These are phyloP conservation scores for Ganoderma boninense DNA, from an alignment of 1,284 basidiomycete genomes.

Conservation along the genomic window DNA sequence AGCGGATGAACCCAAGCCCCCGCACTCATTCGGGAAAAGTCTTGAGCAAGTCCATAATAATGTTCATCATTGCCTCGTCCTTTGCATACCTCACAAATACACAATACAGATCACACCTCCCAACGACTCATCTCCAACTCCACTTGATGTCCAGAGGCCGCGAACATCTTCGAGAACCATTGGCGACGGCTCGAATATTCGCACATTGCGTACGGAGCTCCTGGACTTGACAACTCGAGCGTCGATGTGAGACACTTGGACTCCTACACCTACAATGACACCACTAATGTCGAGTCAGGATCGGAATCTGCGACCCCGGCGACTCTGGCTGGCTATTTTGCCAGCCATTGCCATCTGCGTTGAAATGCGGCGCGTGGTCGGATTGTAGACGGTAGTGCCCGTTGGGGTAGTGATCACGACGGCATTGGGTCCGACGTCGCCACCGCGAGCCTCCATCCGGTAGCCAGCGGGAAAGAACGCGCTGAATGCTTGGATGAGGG, in stretches of 20 bases:
- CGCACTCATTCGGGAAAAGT: background rate
- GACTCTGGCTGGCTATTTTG: background rate
- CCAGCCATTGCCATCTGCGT: constrained; percentile 9
- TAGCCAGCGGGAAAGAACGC: constrained; percentile 96
- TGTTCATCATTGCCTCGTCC: background rate
- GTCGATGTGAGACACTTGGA: background rate
- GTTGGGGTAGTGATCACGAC: constrained; percentile 92
- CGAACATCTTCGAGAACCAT: constrained; percentile 91
- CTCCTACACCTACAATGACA: constrained; percentile 17
- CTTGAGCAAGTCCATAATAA: background rate
- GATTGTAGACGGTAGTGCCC: constrained; percentile 57
- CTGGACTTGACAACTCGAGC: constrained; percentile 55
- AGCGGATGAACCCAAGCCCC: background rate
- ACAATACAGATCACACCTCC: constrained; percentile 53
- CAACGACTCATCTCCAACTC: constrained; percentile 78
- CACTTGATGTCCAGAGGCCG: constrained; percentile 55
- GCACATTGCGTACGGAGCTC: constrained; percentile 95
- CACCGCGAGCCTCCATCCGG: constrained; percentile 80
- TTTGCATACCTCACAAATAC: constrained; percentile 39
- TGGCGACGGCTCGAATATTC: constrained; percentile 74
- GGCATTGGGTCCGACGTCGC: constrained; percentile 63
- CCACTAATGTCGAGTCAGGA: constrained; percentile 13
- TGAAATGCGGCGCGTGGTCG: constrained; percentile 33
- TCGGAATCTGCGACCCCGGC: constrained; percentile 10
- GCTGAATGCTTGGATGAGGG: constrained; percentile 97